These are phyloP conservation scores for Pyrus communis DNA, from an alignment of 306 rosid species.

Conservation along the genomic window DNA sequence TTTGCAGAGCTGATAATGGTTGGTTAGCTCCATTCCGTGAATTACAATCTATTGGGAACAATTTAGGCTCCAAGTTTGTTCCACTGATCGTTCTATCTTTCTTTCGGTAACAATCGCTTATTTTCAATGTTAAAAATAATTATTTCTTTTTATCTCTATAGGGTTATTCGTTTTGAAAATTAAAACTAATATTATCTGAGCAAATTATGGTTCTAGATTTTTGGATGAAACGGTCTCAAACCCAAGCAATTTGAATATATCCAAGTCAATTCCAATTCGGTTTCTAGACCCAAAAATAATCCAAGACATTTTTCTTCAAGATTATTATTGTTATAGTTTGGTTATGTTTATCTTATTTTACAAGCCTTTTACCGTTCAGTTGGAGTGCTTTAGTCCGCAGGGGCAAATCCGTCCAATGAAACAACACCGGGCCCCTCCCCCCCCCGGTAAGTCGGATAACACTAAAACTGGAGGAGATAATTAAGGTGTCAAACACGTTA, in stretches of 20 bases:
- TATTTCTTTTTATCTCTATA: too few relatives aligned
- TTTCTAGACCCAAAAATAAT: too few relatives aligned
- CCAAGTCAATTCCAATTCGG: not conserved
- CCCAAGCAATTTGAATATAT: not conserved
- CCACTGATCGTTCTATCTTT: not conserved
- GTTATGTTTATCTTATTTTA: not conserved
- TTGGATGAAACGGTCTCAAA: not conserved
- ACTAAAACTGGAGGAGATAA: not conserved
- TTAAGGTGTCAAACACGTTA: constrained; percentile 20
- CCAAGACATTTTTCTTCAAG: too few relatives aligned
- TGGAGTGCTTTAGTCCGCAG: not conserved
- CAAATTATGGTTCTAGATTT: not conserved
- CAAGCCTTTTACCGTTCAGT: not conserved
- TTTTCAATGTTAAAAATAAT: not conserved
- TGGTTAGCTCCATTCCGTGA: not conserved
- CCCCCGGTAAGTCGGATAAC: not conserved
- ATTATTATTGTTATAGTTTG: not conserved
- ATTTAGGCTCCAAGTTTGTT: too few relatives aligned
- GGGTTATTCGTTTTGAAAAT: not conserved
- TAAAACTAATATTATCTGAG: not conserved
- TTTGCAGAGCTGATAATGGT: too few relatives aligned
- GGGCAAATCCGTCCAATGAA: not conserved
- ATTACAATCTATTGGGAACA: too few relatives aligned
- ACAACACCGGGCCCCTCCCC: too few relatives aligned
- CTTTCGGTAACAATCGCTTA: not conserved